Conservation (phyloP, 306 rosid genomes). For the Sicyos baderoa region DNA sequence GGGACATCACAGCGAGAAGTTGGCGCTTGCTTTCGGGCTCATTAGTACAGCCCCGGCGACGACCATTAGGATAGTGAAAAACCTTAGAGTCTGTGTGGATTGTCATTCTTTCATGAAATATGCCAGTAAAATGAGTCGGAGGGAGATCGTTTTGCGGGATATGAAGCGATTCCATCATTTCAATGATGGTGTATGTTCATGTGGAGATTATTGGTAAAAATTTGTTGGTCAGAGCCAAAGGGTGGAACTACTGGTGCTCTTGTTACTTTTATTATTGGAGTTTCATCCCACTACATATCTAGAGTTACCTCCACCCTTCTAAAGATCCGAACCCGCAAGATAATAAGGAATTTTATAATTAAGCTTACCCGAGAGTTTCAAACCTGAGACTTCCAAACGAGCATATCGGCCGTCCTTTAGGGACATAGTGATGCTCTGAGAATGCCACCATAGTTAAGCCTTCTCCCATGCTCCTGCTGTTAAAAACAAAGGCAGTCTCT, state of each 20-base stretch:
- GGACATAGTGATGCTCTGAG: too few species aligned
- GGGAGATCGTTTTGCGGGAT: constrained; percentile 22
- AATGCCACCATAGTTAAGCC: neutral
- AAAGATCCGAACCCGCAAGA: too few species aligned
- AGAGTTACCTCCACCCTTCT: too few species aligned
- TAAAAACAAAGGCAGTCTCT: too few species aligned
- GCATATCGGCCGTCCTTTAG: too few species aligned
- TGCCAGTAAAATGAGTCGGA: constrained; percentile 12
- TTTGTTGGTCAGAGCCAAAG: neutral
- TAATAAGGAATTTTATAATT: too few species aligned
- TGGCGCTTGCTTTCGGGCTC: constrained; percentile 22
- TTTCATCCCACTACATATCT: too few species aligned
- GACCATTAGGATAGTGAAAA: constrained; percentile 20
- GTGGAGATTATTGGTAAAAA: constrained; percentile 22
- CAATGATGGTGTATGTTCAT: constrained; percentile 19
- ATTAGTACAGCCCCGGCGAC: constrained; percentile 6
- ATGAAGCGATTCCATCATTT: constrained; percentile 24
- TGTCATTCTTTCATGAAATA: constrained; percentile 24
- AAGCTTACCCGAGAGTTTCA: too few species aligned
- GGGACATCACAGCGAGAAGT: constrained; percentile 27
- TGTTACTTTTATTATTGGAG: neutral
- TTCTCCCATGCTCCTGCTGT: neutral
- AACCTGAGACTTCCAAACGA: too few species aligned
- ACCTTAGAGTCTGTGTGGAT: constrained; percentile 22
- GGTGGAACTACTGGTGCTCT: neutral